These are phyloP conservation scores for Periconia sp. DNA, from an alignment of 2,329 filamentous ascomycete species.

Conservation along the genomic window DNA sequence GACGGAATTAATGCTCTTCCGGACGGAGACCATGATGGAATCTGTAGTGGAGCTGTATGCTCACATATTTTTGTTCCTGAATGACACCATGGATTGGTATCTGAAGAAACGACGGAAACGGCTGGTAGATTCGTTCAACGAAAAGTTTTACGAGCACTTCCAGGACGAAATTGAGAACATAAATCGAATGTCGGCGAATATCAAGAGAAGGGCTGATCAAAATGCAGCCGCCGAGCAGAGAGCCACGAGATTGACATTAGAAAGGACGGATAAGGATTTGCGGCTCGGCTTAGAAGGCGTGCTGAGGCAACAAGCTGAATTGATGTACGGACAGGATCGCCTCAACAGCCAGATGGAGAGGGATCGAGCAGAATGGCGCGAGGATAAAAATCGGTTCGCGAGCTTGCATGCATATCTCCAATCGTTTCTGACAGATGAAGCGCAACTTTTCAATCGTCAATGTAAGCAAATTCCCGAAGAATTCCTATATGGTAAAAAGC, in stretches of 20 bases:
- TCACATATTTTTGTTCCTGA: constrained; percentile 28
- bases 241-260: constrained; percentile 1
- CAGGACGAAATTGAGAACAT: constrained; percentile 22
- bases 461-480: too few relatives aligned
- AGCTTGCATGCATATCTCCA: too few relatives aligned
- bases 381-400: too few relatives aligned
- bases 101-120: constrained; percentile 16
- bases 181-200: constrained; percentile 5
- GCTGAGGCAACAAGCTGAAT: constrained; percentile 2
- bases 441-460: too few relatives aligned
- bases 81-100: constrained; percentile 28
- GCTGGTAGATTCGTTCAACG: constrained; percentile 20
- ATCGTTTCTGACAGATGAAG: too few relatives aligned
- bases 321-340: too few relatives aligned
- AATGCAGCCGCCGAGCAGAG: constrained; percentile 7
- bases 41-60: constrained; percentile 24
- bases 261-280: constrained; percentile 3
- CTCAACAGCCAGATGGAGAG: too few relatives aligned
- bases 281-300: constrained; percentile 5
- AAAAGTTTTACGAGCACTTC: constrained; percentile 24
- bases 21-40: constrained; percentile 19
- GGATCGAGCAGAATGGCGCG: too few relatives aligned
- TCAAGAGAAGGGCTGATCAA: not conserved
- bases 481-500: too few relatives aligned
- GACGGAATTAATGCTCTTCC: constrained; percentile 18